Evolutionary conservation across 768 basidiomycete genomes (phyloP).

Genomic region (Phylloporus rhodoxanthus): DNA sequence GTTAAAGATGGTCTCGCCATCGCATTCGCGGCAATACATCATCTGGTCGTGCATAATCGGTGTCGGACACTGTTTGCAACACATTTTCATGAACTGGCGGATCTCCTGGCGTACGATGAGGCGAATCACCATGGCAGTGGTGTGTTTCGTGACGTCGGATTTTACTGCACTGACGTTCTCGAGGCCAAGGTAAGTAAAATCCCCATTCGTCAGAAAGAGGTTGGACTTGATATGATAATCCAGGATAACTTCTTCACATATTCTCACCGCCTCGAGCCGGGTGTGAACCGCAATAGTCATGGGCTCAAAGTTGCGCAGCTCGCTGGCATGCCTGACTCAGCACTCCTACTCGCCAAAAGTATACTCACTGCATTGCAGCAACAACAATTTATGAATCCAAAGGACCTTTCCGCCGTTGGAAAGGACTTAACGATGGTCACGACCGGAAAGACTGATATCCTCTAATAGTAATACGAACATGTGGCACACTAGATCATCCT

Average conservation of each 20-base stretch:
- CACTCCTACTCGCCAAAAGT: constrained; percentile 54
- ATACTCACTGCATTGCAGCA: constrained; percentile 40
- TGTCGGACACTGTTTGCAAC: constrained; percentile 94
- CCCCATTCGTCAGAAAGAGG: background rate
- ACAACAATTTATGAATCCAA: constrained; percentile 19
- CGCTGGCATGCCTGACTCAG: constrained; percentile 71
- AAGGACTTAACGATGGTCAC: constrained; percentile 18
- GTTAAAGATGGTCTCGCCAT: constrained; percentile 89
- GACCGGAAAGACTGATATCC: background rate
- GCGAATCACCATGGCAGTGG: constrained; percentile 37
- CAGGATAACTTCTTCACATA: constrained; percentile 80
- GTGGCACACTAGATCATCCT: background rate
- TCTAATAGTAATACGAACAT: constrained; percentile 1
- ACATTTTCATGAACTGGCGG: constrained; percentile 93
- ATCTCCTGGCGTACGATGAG: constrained; percentile 65
- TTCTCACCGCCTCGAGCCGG: constrained; percentile 72
- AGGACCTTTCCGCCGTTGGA: constrained; percentile 31
- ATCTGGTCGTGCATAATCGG: constrained; percentile 62
- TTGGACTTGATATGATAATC: background rate
- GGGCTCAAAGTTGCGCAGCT: constrained; percentile 85
- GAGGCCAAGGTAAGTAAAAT: constrained; percentile 58
- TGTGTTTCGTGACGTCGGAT: constrained; percentile 58
- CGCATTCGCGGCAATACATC: constrained; percentile 85
- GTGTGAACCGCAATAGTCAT: constrained; percentile 87
- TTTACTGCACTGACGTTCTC: constrained; percentile 86